Conservation (phyloP, 2,329 filamentous ascomycete species). For the Microdochium trichocladiopsis region DNA sequence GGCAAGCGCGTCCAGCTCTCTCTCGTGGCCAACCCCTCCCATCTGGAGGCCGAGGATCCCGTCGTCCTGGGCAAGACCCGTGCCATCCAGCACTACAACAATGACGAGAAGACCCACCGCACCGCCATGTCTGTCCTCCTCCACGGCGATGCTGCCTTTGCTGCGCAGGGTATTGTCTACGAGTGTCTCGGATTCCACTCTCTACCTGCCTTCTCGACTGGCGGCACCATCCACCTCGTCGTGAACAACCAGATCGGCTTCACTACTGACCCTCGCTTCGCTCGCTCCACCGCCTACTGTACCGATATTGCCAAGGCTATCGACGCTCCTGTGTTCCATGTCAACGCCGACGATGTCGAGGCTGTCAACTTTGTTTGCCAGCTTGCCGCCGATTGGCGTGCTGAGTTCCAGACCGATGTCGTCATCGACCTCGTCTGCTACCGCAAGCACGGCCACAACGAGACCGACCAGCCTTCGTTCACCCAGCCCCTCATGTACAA, state of each 20-base stretch:
- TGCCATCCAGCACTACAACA: slow-evolving; percentile 98
- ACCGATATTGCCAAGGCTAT: slow-evolving; percentile 99
- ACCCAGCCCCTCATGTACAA: slow-evolving; percentile 99
- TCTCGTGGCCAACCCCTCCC: slow-evolving; percentile 94
- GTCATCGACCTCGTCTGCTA: slow-evolving; percentile 99
- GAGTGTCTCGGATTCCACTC: slow-evolving; percentile 98
- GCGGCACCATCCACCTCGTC: slow-evolving; percentile 92
- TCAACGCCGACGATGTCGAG: slow-evolving; percentile 97
- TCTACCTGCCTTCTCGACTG: slow-evolving; percentile 91
- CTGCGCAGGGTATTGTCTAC: slow-evolving; percentile 94
- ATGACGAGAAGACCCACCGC: slow-evolving; percentile 82
- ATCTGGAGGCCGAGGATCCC: slow-evolving; percentile 95
- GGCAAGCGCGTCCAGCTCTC: slow-evolving; percentile 99
- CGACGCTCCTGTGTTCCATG: slow-evolving; percentile 97
- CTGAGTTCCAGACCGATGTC: slow-evolving; percentile 97
- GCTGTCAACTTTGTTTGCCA: slow-evolving; percentile 98
- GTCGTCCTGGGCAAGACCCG: slow-evolving; percentile 96
- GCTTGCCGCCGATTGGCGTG: slow-evolving; percentile 93
- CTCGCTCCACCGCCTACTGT: slow-evolving; percentile 96
- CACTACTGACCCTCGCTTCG: slow-evolving; percentile 95
- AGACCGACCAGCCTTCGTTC: slow-evolving; percentile 98
- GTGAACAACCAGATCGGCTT: slow-evolving; percentile 99
- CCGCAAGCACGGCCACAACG: slow-evolving; percentile 98
- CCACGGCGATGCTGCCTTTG: slow-evolving; percentile 95
- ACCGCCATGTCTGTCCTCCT: slow-evolving; percentile 94